Evolutionary conservation across 1,284 basidiomycete genomes (phyloP), one percentile per base, ranked within the genome.

Genomic region (Pterula multifida): DNA sequence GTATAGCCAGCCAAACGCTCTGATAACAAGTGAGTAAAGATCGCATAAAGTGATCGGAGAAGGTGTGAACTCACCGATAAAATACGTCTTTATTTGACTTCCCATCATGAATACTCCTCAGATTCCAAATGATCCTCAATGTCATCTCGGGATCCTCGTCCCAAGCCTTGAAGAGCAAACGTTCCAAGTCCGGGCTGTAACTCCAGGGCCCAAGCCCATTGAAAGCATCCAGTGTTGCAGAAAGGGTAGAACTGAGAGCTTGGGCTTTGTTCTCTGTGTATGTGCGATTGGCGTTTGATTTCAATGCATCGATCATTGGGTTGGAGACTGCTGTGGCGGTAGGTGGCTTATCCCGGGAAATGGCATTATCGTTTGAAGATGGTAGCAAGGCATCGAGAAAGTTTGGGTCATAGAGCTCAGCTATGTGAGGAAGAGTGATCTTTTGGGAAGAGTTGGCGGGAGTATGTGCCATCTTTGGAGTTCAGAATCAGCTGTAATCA

Each of bases 1-100:
- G 55, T 75, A 79, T 2, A 82, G 65, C 79, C 79, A 81, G 11
- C 76, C 78, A 50, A 73, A 81, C 2, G 74, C 72, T n/a, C 71
- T 72, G 54, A 47, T 54, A 17, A 56, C 53, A 23, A 13, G 15
- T 23, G n/a, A 9, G 35, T 28, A 52, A 26, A 45, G 50, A n/a
- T n/a, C n/a, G n/a, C n/a, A 45, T 32, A 26, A 17, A 36, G 22
- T 4, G 3, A 9, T 26, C 2, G 28, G n/a, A 23, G 36, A 49
- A 19, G 26, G 22, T 28, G 53, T 50, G 50, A 47, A 63, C 60
- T 53, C 56, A 70, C 65, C 63, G 64, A 58, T 81, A 81, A 55
- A 83, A 82, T 0, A 63, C 56, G 49, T 76, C 73, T 52, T 69
- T 75, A 28, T 75, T 72, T 3, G 66, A 60, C 56, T 77, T 79